These are phyloP conservation scores for Globisporangium okanoganense DNA, from an alignment of 352 stramenopile species.

Conservation along the genomic window DNA sequence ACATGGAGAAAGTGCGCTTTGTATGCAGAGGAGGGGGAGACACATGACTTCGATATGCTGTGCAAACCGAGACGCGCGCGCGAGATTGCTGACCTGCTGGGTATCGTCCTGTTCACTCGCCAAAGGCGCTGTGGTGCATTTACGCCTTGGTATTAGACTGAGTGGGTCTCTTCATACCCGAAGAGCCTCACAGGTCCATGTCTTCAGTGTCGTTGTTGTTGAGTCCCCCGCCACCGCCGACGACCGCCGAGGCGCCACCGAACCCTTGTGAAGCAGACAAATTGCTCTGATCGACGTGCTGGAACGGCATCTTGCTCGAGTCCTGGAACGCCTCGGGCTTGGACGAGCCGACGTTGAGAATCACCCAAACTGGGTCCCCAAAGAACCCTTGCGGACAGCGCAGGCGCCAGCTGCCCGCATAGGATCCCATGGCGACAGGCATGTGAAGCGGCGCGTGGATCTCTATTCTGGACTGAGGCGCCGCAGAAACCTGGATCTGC, in stretches of 20 bases:
- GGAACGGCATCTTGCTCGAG: conserved; percentile 15
- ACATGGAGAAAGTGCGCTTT: too few species aligned
- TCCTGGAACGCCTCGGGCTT: conserved; percentile 23
- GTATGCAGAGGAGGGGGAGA: background rate
- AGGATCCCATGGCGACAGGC: conserved; percentile 49
- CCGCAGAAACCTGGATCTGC: conserved; percentile 42
- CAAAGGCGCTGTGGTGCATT: too few species aligned
- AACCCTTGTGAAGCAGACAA: background rate
- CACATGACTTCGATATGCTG: too few species aligned
- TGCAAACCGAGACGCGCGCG: too few species aligned
- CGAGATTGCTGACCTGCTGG: background rate
- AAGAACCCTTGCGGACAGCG: conserved; percentile 61
- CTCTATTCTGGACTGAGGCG: conserved; percentile 55
- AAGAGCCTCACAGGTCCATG: conserved; percentile 14
- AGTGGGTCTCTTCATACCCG: background rate
- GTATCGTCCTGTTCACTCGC: background rate
- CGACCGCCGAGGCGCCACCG: conserved; percentile 4
- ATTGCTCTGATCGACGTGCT: conserved; percentile 7
- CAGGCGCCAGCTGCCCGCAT: conserved; percentile 75
- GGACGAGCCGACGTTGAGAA: conserved; percentile 51
- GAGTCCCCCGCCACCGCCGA: conserved; percentile 1
- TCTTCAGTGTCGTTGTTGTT: conserved; percentile 19
- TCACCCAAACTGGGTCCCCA: conserved; percentile 73
- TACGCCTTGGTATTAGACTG: background rate
- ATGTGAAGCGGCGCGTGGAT: conserved; percentile 52